phyloP scores from a whole-genome alignment of 2,329 filamentous ascomycete genomes.

The Hypoxylon sp. region DNA sequence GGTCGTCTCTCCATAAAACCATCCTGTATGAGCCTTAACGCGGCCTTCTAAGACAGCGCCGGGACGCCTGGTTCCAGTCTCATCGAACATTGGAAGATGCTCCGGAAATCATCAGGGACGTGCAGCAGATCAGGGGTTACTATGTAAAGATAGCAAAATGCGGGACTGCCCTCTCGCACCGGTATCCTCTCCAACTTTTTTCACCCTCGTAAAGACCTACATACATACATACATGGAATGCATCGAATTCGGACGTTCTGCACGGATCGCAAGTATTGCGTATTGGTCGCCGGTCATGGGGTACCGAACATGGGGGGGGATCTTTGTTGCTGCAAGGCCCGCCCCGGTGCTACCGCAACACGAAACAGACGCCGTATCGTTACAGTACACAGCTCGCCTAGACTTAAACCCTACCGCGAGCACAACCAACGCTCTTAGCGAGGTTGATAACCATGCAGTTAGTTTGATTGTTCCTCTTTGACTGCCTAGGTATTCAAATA shows the following conservation, averaged over 20 bases:
- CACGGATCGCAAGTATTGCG: constrained; percentile 13
- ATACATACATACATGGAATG: too few species aligned
- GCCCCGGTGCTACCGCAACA: constrained; percentile 27
- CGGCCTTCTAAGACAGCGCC: constrained; percentile 9
- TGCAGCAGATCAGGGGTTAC: constrained; percentile 25
- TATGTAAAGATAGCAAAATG: constrained; percentile 25
- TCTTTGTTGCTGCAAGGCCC: constrained; percentile 18
- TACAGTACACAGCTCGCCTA: constrained; percentile 16
- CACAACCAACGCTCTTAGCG: constrained; percentile 4
- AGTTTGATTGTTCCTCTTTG: constrained; percentile 1
- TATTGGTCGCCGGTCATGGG: constrained; percentile 18
- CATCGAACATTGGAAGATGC: constrained; percentile 16
- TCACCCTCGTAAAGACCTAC: constrained; percentile 1
- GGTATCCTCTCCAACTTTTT: constrained; percentile 8
- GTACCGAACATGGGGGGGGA: constrained; percentile 23
- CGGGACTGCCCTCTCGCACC: constrained; percentile 12
- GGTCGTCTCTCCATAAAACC: neutral
- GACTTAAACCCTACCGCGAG: constrained; percentile 12
- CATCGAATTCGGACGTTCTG: constrained; percentile 6
- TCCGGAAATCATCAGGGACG: constrained; percentile 31
- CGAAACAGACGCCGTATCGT: constrained; percentile 30
- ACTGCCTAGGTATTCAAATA: too few species aligned
- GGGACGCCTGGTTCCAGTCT: constrained; percentile 21
- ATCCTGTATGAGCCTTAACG: constrained; percentile 1
- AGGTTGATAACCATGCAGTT: constrained; percentile 5